Conservation (phyloP, 1,139 yeast species). For the Kodamaea ohmeri region DNA sequence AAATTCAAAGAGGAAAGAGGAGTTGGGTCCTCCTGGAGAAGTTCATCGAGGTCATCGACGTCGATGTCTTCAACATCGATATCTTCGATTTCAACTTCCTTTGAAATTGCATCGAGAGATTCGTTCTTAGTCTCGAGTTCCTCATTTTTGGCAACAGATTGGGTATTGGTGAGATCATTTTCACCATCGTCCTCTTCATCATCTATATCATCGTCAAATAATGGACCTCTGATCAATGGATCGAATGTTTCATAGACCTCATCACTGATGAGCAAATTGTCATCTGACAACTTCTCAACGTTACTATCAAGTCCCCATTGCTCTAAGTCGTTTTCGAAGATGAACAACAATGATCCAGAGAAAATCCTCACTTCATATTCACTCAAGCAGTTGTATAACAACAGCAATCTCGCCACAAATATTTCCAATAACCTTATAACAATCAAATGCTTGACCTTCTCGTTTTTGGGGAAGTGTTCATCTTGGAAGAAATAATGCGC, state of each 20-base stretch:
- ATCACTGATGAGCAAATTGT: conserved; percentile 17
- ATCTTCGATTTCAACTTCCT: conserved; percentile 30
- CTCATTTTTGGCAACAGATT: conserved; percentile 24
- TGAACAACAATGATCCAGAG: conserved; percentile 72
- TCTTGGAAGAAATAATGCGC: conserved; percentile 19
- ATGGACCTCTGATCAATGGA: conserved; percentile 32
- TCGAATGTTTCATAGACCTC: conserved; percentile 33
- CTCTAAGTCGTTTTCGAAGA: conserved; percentile 63
- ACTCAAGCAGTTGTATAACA: conserved; percentile 61
- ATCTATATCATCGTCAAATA: conserved; percentile 24
- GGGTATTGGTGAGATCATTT: neutral
- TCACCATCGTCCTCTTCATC: conserved; percentile 28
- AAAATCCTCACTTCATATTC: conserved; percentile 63
- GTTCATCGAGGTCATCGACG: conserved; percentile 25
- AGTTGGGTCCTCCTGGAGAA: conserved; percentile 18
- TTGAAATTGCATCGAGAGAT: conserved; percentile 29
- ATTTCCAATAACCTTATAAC: conserved; percentile 31
- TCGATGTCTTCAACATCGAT: conserved; percentile 33
- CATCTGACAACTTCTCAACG: conserved; percentile 16
- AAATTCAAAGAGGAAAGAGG: conserved; percentile 56
- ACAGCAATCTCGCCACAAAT: conserved; percentile 57
- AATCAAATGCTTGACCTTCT: conserved; percentile 22
- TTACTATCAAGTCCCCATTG: conserved; percentile 37
- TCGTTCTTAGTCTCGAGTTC: conserved; percentile 29
- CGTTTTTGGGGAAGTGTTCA: conserved; percentile 7